Base-by-base conservation (phyloP, 2,329 filamentous ascomycete species). In the Leptographium procerum region DNA sequence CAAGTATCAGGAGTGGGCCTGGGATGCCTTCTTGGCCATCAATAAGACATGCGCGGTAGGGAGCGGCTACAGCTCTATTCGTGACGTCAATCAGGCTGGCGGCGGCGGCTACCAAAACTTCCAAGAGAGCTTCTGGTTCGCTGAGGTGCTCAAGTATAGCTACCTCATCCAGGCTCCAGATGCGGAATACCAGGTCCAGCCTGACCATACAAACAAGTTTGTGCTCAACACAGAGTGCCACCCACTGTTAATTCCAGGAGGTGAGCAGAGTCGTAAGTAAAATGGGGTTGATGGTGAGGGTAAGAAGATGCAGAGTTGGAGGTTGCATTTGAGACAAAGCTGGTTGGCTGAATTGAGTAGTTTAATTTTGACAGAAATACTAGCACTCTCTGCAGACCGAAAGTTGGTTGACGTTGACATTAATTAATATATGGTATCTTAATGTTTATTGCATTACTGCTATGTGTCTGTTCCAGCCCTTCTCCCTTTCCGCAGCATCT, bases 61-160 rank as follows among this genome's bases (percentile, higher is more conserved):
- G 8, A 84, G 80, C 26, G 90, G 87, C 9, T 95, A 84, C 71
- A 80, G 81, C 14, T 77, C 80, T 33, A 73, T 95, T 58, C 69
- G 65, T 0, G 71, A 95, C 67, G 88, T 95, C 52, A 89, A 87
- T 64, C 72, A 71, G 3, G 65, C 67, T 4, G 76, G 75, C 33
- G 88, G 88, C 11, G 87, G 87, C 1, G 70, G 72, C 0, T 83
- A 79, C 60, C 70, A 71, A 48, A 82, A 95, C 69, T 85, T 86
- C 69, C 87, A 92, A 77, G 89, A 95, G 73, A 91, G 87, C 66
- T 95, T 94, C 73, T 85, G 88, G 75, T 90, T 95, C 69, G 89
- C 90, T 0, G 90, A 95, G 75, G 87, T 91, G 62, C 69, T 95
- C 70, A 95, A 95, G 77, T 95, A 95, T 69, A 75, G 80, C 59